Conservation (phyloP, 345 rosid genomes). For the Melaleuca alternifolia region DNA sequence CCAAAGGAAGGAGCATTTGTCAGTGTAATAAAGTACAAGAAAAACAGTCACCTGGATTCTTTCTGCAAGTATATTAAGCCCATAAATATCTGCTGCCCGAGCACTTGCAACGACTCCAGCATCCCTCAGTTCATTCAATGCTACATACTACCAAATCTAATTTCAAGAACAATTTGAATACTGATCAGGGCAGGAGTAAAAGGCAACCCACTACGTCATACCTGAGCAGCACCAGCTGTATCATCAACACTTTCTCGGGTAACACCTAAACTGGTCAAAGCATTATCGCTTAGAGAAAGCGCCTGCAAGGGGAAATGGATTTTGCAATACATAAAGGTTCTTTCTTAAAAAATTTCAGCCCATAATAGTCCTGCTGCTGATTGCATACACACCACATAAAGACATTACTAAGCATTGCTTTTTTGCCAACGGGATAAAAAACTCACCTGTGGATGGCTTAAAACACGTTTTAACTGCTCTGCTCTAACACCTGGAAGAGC, state of each 20-base stretch:
- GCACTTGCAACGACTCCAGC: slow-evolving; percentile 66
- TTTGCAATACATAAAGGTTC: neutral
- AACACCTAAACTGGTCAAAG: slow-evolving; percentile 26
- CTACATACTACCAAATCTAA: slow-evolving; percentile 26
- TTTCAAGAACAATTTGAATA: neutral
- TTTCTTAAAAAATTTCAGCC: neutral
- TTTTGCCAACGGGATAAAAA: neutral
- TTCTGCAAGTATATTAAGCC: slow-evolving; percentile 55
- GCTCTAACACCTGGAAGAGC: slow-evolving; percentile 39
- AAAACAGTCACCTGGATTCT: slow-evolving; percentile 33
- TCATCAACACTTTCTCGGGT: slow-evolving; percentile 36
- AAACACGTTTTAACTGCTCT: slow-evolving; percentile 40
- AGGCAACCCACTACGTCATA: neutral
- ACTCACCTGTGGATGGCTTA: slow-evolving; percentile 51
- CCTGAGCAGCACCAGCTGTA: slow-evolving; percentile 48
- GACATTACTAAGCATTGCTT: neutral
- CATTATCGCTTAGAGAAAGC: slow-evolving; percentile 27
- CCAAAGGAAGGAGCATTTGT: neutral
- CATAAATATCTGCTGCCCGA: slow-evolving; percentile 72
- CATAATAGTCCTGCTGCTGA: neutral
- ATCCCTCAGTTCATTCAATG: slow-evolving; percentile 34
- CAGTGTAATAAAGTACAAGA: neutral
- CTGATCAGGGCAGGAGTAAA: neutral
- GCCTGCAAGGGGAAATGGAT: slow-evolving; percentile 20
- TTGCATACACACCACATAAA: neutral